Base-by-base conservation (phyloP, 2,329 filamentous ascomycete species). In the Fusarium veterinarium region DNA sequence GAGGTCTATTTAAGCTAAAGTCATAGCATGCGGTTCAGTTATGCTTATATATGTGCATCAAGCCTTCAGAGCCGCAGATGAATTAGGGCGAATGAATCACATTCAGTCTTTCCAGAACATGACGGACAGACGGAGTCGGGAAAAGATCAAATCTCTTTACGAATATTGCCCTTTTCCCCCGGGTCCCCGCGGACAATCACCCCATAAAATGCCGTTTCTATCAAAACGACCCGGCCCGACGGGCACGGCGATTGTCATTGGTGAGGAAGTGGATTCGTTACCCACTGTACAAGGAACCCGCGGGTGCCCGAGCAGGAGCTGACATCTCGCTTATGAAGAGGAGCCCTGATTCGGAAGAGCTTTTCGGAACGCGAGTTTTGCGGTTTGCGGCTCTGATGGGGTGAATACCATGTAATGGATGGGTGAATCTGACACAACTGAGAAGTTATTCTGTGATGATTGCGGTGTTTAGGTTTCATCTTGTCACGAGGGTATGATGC, bases 241-340 rank as follows among this genome's bases (percentile, higher is more conserved):
- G 69, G 71, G 71, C 41, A 16, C 46, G 66, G 45, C 8, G 31
- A 9, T 14, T 51, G 31, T 31, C 11, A 60, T 57, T 59, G 49
- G 51, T 13, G 13, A 25, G 41, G 9, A 16, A 25, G 61, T 60
- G 68, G 49, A 41, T 33, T 31, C 8, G 12, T 5, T 45, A 37
- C 23, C 66, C 62, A 57, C 62, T 62, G 17, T 8, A 1, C 8
- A 53, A 28, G 45, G 67, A 23, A 20, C 28, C 71, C 71, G 71
- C 71, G 71, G 71, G n/a, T 6, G 48, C 2, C 71, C 63, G 64
- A 66, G 52, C 56, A 41, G 6, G 37, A 49, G 23, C 38, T 61
- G 55, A 67, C 64, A 23, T n/a, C 41, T 67, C 64, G 64, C 63
- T 67, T 67, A 53, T 62, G 46, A 45, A 10, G 25, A 68, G 64